A percentile compares a stretch with the other conserved stretches of the same genome.
phyloP scores from a whole-genome alignment of 257 asterid species.

The Ligustrum vulgare region DNA sequence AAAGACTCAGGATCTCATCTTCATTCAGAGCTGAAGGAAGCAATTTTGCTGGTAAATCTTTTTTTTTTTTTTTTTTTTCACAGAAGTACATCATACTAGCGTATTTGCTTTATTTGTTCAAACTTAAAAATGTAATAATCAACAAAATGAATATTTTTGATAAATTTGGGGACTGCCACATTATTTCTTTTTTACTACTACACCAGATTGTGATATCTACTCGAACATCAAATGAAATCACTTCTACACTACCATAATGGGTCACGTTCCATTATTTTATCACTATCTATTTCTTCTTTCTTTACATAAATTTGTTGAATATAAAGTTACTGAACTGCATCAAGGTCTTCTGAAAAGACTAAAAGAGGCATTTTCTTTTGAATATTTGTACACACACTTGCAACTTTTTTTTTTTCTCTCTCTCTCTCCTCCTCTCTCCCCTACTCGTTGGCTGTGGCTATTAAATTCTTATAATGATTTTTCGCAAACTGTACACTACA shows the following conservation, averaged over 20 bases:
- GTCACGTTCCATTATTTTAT: not conserved
- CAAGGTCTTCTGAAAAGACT: not conserved
- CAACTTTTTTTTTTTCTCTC: too few species aligned
- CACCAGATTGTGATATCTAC: not conserved
- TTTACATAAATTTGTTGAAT: not conserved
- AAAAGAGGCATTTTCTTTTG: not conserved
- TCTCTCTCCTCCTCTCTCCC: not conserved
- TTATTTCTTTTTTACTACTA: not conserved
- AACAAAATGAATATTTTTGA: not conserved
- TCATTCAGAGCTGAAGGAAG: conserved; percentile 84
- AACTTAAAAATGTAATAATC: not conserved
- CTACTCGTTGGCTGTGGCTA: not conserved
- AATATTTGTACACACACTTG: not conserved
- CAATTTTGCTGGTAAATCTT: conserved; percentile 71
- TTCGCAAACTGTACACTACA: not conserved
- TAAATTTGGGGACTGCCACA: not conserved
- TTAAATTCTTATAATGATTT: not conserved
- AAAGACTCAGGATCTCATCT: conserved; percentile 87
- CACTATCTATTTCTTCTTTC: not conserved
- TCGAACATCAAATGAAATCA: too few species aligned
- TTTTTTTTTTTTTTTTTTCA: not conserved
- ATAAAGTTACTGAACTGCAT: not conserved
- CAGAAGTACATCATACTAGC: not conserved
- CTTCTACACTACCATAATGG: not conserved
- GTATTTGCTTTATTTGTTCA: not conserved